Conservation (phyloP, 192 early-diverging fungal genomes). For the Linnemannia zychae region DNA sequence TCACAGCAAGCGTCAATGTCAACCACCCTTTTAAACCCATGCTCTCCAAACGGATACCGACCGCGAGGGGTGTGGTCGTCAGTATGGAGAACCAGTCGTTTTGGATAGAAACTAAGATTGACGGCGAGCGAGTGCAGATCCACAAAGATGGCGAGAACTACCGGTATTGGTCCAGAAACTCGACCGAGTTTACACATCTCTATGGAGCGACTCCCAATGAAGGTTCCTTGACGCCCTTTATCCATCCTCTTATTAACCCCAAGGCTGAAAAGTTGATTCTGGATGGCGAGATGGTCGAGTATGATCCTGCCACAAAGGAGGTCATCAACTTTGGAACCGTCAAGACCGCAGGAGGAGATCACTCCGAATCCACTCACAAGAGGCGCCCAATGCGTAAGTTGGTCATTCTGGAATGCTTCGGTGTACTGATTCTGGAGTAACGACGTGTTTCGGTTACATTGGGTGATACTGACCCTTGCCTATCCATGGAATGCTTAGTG, state of each 20-base stretch:
- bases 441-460: no score
- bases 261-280: constrained; percentile 75
- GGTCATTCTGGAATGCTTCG: not conserved
- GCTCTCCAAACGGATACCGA: constrained; percentile 67
- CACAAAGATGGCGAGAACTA: constrained; percentile 67
- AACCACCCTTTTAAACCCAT: constrained; percentile 79
- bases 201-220: constrained; percentile 72
- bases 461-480: not conserved
- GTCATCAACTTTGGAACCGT: constrained; percentile 81
- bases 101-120: constrained; percentile 88
- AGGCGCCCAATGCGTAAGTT: constrained; percentile 64
- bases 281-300: constrained; percentile 88
- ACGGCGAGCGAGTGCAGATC: constrained; percentile 83
- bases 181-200: constrained; percentile 76
- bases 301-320: constrained; percentile 69
- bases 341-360: constrained; percentile 74
- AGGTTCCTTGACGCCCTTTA: constrained; percentile 69
- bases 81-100: constrained; percentile 64
- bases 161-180: constrained; percentile 72
- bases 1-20: constrained; percentile 63
- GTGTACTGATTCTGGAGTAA: no score
- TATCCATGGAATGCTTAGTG: constrained; percentile 58
- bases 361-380: constrained; percentile 50
- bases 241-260: constrained; percentile 64
- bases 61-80: constrained; percentile 61